phyloP scores from a whole-genome alignment of 352 stramenopile species.

The Elongisporangium anandrum region DNA sequence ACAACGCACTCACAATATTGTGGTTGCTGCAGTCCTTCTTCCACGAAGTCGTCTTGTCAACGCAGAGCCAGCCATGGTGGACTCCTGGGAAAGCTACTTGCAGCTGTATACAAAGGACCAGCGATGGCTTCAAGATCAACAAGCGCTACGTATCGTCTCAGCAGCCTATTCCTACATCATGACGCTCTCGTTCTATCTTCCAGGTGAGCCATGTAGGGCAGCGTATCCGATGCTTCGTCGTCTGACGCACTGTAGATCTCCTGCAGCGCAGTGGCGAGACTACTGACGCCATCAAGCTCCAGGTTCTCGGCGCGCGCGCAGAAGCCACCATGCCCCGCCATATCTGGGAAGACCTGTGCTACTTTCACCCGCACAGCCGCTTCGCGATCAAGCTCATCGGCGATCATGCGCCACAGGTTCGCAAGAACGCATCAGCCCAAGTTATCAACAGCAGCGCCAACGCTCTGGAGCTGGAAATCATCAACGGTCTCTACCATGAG shows the following conservation, averaged over 20 bases:
- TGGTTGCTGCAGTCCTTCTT: slow-evolving; percentile 19
- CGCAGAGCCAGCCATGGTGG: background rate
- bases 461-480: slow-evolving; percentile 32
- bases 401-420: slow-evolving; percentile 50
- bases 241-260: slow-evolving; percentile 9
- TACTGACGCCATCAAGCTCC: slow-evolving; percentile 19
- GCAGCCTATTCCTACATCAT: slow-evolving; percentile 68
- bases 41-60: slow-evolving; percentile 9
- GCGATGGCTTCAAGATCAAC: slow-evolving; percentile 24
- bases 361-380: slow-evolving; percentile 22
- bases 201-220: slow-evolving; percentile 4
- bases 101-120: slow-evolving; percentile 27
- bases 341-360: slow-evolving; percentile 57
- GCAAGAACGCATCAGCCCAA: slow-evolving; percentile 11
- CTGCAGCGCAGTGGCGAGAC: slow-evolving; percentile 1
- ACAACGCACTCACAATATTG: background rate
- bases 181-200: slow-evolving; percentile 36
- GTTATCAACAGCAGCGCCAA: slow-evolving; percentile 10
- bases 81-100: slow-evolving; percentile 44
- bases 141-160: slow-evolving; percentile 45
- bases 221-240: slow-evolving; percentile 3
- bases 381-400: slow-evolving; percentile 60
- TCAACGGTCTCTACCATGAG: slow-evolving; percentile 53
- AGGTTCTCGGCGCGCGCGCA: slow-evolving; percentile 62
- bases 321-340: slow-evolving; percentile 73